Evolutionary conservation across 192 early-diverging fungal species (phyloP).

Genomic region (Phycomyces blakesleeanus): DNA sequence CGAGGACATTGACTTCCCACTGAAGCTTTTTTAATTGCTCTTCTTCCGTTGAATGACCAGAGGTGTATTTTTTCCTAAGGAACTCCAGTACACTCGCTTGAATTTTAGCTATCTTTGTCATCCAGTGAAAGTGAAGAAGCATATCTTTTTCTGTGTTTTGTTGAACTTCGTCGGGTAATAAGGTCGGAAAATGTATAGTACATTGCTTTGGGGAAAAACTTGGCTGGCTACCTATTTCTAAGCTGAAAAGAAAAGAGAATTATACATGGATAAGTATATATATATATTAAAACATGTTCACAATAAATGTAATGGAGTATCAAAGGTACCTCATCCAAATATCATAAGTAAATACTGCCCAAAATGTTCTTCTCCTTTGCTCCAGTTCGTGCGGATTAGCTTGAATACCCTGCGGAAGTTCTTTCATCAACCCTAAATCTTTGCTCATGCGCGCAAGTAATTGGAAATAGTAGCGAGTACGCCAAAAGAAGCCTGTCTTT

Average conservation of each 20-base stretch:
- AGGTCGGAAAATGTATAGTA: neutral
- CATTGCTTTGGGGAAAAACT: neutral
- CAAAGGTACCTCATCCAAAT: conserved; percentile 16
- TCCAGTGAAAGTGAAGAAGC: conserved; percentile 19
- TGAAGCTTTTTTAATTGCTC: neutral
- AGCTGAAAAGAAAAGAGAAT: too few species aligned
- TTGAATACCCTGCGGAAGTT: neutral
- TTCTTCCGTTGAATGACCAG: neutral
- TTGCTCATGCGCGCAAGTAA: conserved; percentile 12
- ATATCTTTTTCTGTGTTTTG: neutral
- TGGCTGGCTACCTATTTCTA: conserved; percentile 10
- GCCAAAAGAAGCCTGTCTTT: conserved; percentile 43
- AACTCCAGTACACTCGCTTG: conserved; percentile 20
- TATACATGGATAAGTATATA: too few species aligned
- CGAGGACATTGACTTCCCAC: neutral
- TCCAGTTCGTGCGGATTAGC: conserved; percentile 2
- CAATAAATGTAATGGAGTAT: neutral
- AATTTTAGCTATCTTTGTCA: conserved; percentile 10
- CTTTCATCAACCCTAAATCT: conserved; percentile 4
- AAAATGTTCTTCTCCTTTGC: conserved; percentile 15
- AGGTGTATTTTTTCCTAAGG: conserved; percentile 11
- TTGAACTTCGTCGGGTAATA: conserved; percentile 3
- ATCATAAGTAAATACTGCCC: conserved; percentile 19
- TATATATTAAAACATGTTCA: neutral
- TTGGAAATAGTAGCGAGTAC: conserved; percentile 44